A percentile compares a stretch with the other conserved stretches of the same genome.
Conservation (phyloP, 106 monocot species). For the Acanthochlamys bracteata region DNA sequence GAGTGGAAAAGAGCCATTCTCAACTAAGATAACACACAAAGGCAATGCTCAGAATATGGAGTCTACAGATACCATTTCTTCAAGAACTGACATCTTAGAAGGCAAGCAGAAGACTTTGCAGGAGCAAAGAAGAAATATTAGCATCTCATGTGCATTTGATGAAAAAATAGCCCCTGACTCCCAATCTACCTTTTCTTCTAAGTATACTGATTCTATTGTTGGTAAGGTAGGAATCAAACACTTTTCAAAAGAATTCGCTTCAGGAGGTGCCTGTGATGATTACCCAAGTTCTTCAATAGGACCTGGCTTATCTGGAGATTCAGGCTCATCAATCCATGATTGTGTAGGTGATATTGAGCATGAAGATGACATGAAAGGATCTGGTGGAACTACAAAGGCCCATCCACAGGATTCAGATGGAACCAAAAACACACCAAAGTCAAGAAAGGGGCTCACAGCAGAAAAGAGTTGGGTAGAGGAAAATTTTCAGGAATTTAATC, state of each 20-base stretch:
- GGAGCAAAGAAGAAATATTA: conserved; percentile 3
- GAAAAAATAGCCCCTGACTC: conserved; percentile 5
- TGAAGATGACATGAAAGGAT: conserved; percentile 1
- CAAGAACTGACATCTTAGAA: background rate
- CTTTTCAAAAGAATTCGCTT: background rate
- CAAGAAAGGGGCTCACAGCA: background rate
- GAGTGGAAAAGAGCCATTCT: background rate
- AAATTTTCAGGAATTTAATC: conserved; percentile 53
- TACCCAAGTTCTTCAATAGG: background rate
- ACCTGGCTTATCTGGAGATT: conserved; percentile 6
- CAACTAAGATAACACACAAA: background rate
- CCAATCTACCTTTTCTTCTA: background rate
- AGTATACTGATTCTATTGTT: background rate
- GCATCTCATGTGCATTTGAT: background rate
- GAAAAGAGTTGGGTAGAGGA: conserved; percentile 46
- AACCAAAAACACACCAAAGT: conserved; percentile 1
- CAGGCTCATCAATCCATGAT: background rate
- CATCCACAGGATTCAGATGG: conserved; percentile 10
- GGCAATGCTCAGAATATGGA: conserved; percentile 2
- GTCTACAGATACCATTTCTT: conserved; percentile 2
- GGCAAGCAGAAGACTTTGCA: background rate
- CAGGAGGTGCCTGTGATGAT: background rate
- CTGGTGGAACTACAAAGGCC: conserved; percentile 6
- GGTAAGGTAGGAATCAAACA: background rate
- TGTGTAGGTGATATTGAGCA: background rate